A percentile compares a stretch with the other conserved stretches of the same genome.
Evolutionary conservation across 495 filamentous ascomycete genomes (phyloP).

Genomic region (Cercophora samala): DNA sequence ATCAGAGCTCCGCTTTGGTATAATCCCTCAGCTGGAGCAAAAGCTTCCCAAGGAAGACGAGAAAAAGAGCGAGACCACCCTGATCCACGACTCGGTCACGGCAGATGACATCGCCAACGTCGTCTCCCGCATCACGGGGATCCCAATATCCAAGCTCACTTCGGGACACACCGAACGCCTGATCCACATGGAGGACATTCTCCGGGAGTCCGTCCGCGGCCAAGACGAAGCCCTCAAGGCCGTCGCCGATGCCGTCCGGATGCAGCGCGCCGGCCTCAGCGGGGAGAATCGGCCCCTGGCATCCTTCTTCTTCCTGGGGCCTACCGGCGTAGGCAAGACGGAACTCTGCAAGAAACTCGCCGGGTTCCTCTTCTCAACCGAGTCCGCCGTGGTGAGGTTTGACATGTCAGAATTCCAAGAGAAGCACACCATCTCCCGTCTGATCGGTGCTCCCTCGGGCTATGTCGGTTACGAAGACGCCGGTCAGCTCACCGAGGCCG

Average conservation of each 20-base stretch:
- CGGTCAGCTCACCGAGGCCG: constrained; percentile 92
- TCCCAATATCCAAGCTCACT: constrained; percentile 86
- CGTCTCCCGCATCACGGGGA: constrained; percentile 86
- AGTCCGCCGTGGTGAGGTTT: constrained; percentile 79
- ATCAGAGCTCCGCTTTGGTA: constrained; percentile 80
- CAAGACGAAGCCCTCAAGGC: constrained; percentile 91
- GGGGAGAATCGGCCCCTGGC: constrained; percentile 89
- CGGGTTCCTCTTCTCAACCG: constrained; percentile 86
- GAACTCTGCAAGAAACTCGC: constrained; percentile 97
- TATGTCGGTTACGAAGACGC: constrained; percentile 98
- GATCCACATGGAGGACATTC: constrained; percentile 88
- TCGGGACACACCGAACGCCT: constrained; percentile 89
- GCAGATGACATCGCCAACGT: constrained; percentile 91
- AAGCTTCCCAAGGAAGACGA: constrained; percentile 76
- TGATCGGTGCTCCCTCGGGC: constrained; percentile 89
- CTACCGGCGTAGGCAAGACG: constrained; percentile 95
- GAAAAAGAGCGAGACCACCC: constrained; percentile 45
- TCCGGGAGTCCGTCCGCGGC: constrained; percentile 80
- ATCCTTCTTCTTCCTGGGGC: constrained; percentile 96
- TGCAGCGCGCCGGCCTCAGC: constrained; percentile 88
- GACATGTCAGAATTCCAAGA: constrained; percentile 99
- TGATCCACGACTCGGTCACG: constrained; percentile 90
- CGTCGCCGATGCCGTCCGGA: constrained; percentile 87
- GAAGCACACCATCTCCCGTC: constrained; percentile 88
- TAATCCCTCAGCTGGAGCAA: constrained; percentile 73